These are phyloP conservation scores for Rugonectria rugulosa DNA, from an alignment of 2,329 filamentous ascomycete genomes.

Conservation along the genomic window DNA sequence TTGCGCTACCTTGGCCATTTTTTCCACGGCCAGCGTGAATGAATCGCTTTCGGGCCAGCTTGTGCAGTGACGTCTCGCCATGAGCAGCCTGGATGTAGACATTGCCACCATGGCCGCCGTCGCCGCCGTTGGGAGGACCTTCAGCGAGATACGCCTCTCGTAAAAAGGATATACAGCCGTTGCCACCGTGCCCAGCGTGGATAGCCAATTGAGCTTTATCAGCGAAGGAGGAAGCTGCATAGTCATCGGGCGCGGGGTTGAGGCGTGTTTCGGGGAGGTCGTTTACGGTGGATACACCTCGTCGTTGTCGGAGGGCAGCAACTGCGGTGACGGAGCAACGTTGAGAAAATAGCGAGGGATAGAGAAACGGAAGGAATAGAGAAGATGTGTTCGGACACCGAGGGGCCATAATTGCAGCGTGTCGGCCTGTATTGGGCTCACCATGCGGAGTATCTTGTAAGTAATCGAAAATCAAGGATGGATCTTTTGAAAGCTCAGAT, in stretches of 20 bases:
- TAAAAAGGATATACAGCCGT: conserved; percentile 93
- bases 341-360: conserved; percentile 53
- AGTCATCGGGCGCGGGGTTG: conserved; percentile 85
- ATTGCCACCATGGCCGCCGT: conserved; percentile 90
- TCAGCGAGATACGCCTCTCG: conserved; percentile 89
- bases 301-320: conserved; percentile 23
- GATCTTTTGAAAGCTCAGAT: not conserved
- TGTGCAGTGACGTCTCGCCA: conserved; percentile 92
- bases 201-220: conserved; percentile 84
- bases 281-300: conserved; percentile 43
- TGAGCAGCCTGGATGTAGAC: conserved; percentile 93
- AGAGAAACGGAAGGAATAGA: conserved; percentile 53
- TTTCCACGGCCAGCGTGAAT: conserved; percentile 78
- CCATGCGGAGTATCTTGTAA: too few species aligned
- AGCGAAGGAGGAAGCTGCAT: conserved; percentile 81
- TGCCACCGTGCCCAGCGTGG: conserved; percentile 81
- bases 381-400: conserved; percentile 34
- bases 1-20: conserved; percentile 77
- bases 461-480: not conserved
- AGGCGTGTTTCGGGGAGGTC: conserved; percentile 65
- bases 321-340: conserved; percentile 21
- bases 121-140: conserved; percentile 92
- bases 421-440: not conserved
- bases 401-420: conserved; percentile 35
- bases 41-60: conserved; percentile 79